phyloP scores from a whole-genome alignment of 176 grass and related monocot genomes.

The Carex parvula region DNA sequence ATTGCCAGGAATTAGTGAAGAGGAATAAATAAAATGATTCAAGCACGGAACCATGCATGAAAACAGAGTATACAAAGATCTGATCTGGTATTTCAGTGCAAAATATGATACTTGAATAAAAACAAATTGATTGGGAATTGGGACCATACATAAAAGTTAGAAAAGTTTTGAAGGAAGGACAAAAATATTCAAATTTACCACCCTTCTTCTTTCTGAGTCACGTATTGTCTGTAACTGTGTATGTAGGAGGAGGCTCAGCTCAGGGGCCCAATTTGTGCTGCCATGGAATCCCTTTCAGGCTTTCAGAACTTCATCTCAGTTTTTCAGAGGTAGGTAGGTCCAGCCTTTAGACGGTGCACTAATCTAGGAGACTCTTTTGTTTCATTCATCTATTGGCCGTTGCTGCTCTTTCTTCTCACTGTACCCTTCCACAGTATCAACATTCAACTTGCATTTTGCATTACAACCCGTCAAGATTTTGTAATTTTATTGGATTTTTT shows the following conservation, averaged over 20 bases:
- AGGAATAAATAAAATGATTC: background rate
- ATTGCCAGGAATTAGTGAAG: background rate
- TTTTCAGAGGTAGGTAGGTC: slow-evolving; percentile 5
- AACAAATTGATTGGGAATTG: slow-evolving; percentile 2
- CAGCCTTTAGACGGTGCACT: background rate
- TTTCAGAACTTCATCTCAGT: slow-evolving; percentile 16
- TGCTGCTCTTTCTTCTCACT: background rate
- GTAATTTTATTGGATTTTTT: background rate
- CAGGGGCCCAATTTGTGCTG: slow-evolving; percentile 27
- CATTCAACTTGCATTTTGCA: background rate
- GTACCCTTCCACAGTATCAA: background rate
- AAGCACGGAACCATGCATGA: background rate
- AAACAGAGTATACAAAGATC: background rate
- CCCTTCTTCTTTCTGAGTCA: background rate
- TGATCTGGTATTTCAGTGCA: background rate
- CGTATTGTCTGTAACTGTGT: background rate
- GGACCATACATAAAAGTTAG: background rate
- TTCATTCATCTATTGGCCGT: background rate
- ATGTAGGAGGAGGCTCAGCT: background rate
- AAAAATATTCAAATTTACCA: slow-evolving; percentile 4
- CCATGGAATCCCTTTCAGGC: slow-evolving; percentile 13
- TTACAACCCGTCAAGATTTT: background rate
- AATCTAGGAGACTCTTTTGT: slow-evolving; percentile 14
- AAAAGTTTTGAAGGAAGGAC: background rate
- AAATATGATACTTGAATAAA: background rate